Evolutionary conservation across 768 basidiomycete genomes (phyloP).

Genomic region (Leccinum subgranulosum): DNA sequence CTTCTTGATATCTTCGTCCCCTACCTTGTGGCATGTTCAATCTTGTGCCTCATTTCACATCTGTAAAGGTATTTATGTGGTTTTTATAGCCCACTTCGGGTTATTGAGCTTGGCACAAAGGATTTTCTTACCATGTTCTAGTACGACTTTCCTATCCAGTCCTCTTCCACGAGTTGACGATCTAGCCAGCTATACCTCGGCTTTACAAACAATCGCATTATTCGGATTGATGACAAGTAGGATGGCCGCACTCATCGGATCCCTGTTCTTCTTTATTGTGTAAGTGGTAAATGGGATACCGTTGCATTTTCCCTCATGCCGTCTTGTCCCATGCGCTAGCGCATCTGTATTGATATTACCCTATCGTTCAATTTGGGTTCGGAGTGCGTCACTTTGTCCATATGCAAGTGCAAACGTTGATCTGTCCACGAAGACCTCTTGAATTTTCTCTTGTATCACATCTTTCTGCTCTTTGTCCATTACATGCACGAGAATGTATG

Average conservation of each 20-base stretch:
- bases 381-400: constrained; percentile 31
- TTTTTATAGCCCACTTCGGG: constrained; percentile 32
- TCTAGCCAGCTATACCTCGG: constrained; percentile 29
- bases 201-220: constrained; percentile 56
- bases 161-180: constrained; percentile 4
- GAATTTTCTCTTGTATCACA: constrained; percentile 75
- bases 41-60: constrained; percentile 8
- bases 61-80: constrained; percentile 41
- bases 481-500: constrained; percentile 61
- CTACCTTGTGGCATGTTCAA: background rate
- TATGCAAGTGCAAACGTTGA: constrained; percentile 4
- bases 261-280: constrained; percentile 53
- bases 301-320: constrained; percentile 18
- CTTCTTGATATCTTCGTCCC: constrained; percentile 43
- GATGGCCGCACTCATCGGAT: constrained; percentile 61
- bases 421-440: constrained; percentile 45
- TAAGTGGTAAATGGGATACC: constrained; percentile 26
- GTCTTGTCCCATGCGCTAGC: constrained; percentile 19
- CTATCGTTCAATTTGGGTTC: constrained; percentile 33
- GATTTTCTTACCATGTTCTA: constrained; percentile 40
- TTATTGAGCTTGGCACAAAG: constrained; percentile 42
- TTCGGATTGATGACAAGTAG: constrained; percentile 69
- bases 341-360: constrained; percentile 37
- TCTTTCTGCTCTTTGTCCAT: constrained; percentile 75
- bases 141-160: constrained; percentile 13